Base-by-base conservation (phyloP, 1,284 basidiomycete genomes). In the Irpex sp. region DNA sequence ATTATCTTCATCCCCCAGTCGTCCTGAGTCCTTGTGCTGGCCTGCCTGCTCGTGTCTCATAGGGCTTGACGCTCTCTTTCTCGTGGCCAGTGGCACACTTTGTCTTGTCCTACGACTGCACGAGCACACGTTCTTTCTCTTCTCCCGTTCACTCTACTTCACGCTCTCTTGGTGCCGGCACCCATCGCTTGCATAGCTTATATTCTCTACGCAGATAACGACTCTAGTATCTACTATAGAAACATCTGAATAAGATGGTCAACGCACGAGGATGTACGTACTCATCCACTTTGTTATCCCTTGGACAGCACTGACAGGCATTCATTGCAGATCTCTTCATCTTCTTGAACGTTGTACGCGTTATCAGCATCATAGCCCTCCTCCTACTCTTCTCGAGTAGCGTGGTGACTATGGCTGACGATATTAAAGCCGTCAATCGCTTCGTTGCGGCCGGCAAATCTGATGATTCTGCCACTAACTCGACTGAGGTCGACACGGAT, bases 381-480 rank as follows among this genome's bases (percentile, higher is more conserved):
- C 72, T 93, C 54, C 82, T 90, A 61, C 85, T 94, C 4, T 88
- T 95, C 65, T 76, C 88, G 1, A 90, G 89, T 66, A 94, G 88
- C 69, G 87, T 95, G 65, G 77, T 90, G 59, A 89, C 90, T 33
- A 85, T 96, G 76, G 91, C 89, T 55, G 82, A 87, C 65, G 93
- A 95, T 71, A 78, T 94, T 71, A 83, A 92, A 69, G 91, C 92
- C 2, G 87, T 92, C 66, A 89, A 90, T 69, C 73, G 72, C 13
- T 90, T 89, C 72, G 74, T 81, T 46, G 77, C 73, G 54, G 81
- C 75, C 61, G 76, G 71, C 67, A 71, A 75, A 61, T 64, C 65
- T 7, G 60, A 73, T 57, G 68, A 68, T 58, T 73, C 75, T 57
- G 53, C 66, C 57, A 69, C 74, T n/a, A 76, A 74, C 67, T 69